These are phyloP conservation scores for Scheffersomyces amazonensis DNA, from an alignment of 805 yeast genomes.

Conservation along the genomic window DNA sequence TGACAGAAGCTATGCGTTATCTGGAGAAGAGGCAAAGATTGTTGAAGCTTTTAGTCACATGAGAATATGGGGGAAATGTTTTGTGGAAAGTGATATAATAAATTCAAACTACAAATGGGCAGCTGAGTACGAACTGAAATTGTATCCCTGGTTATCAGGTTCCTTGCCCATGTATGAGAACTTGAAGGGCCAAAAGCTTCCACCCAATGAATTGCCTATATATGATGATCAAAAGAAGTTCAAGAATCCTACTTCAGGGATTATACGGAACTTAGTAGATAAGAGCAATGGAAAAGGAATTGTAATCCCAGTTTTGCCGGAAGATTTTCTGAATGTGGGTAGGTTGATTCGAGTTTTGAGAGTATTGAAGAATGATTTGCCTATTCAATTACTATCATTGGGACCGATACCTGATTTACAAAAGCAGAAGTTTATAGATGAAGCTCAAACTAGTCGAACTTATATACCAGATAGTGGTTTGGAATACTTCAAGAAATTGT, in stretches of 20 bases:
- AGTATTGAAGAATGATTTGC: constrained; percentile 22
- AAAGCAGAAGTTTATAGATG: too few relatives aligned
- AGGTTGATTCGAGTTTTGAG: constrained; percentile 24
- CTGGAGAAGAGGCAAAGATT: constrained; percentile 14
- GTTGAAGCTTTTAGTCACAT: constrained; percentile 17
- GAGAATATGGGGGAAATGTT: constrained; percentile 26
- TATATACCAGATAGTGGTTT: too few relatives aligned
- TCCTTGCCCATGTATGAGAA: constrained; percentile 17
- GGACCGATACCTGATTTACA: too few relatives aligned
- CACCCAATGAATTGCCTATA: constrained; percentile 9
- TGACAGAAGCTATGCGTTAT: constrained; percentile 1
- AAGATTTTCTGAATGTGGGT: constrained; percentile 13
- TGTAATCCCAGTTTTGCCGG: constrained; percentile 28
- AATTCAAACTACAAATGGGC: not conserved
- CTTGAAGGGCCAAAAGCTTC: constrained; percentile 12
- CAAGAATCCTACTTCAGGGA: not conserved
- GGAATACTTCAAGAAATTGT: too few relatives aligned
- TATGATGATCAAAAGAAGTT: constrained; percentile 3
- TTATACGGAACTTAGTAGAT: too few relatives aligned
- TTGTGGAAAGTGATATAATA: constrained; percentile 7
- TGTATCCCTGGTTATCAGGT: constrained; percentile 32
- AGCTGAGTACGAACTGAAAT: constrained; percentile 7
- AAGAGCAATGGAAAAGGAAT: constrained; percentile 27
- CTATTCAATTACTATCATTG: constrained; percentile 24
- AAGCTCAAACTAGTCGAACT: too few relatives aligned